These are phyloP conservation scores for Cladosporium velox DNA, from an alignment of 2,329 filamentous ascomycete genomes.

Conservation along the genomic window DNA sequence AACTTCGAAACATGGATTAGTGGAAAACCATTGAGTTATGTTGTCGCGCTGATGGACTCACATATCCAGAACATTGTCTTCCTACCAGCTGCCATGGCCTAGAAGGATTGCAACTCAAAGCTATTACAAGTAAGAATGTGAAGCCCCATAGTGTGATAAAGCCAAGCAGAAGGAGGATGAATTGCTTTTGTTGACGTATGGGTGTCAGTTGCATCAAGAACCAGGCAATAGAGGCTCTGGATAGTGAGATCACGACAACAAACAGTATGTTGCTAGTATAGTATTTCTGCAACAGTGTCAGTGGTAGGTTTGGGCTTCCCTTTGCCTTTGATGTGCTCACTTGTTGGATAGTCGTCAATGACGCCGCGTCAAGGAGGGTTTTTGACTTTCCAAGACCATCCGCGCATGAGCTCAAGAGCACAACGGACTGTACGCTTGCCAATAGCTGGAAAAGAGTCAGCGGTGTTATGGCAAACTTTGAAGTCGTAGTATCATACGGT, in stretches of 20 bases:
- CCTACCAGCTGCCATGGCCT: background rate
- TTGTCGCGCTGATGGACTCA: background rate
- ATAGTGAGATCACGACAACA: constrained; percentile 19
- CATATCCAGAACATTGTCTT: background rate
- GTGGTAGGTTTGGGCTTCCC: background rate
- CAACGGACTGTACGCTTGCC: background rate
- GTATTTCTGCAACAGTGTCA: constrained; percentile 1
- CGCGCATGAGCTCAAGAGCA: background rate
- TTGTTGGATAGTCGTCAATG: background rate
- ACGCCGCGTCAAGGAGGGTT: background rate
- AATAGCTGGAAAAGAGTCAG: background rate
- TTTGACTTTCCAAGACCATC: background rate
- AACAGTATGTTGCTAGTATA: constrained; percentile 24
- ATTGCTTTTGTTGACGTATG: constrained; percentile 14
- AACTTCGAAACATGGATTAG: background rate
- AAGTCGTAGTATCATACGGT: background rate
- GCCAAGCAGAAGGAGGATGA: constrained; percentile 1
- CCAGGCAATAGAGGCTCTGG: constrained; percentile 17
- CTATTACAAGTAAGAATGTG: background rate
- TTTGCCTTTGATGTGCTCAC: background rate
- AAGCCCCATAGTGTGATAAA: background rate
- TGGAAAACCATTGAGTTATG: background rate
- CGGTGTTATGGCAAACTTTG: too few species aligned
- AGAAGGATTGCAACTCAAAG: background rate
- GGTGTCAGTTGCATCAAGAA: constrained; percentile 24